phyloP scores from a whole-genome alignment of 768 basidiomycete genomes.

The Favolaschia claudopus region DNA sequence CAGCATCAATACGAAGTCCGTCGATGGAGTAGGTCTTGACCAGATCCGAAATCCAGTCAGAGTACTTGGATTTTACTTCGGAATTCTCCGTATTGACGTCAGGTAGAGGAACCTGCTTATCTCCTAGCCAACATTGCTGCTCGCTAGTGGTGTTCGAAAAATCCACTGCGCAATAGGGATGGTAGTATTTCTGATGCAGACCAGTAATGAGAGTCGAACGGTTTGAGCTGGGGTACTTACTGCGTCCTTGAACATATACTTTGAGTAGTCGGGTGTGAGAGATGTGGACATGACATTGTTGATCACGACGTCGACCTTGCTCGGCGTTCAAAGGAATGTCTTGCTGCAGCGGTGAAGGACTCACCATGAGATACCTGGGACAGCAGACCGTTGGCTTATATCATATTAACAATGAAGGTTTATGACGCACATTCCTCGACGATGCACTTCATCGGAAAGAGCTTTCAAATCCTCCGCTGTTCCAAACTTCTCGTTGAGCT shows the following conservation, averaged over 20 bases:
- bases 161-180: slow-evolving; percentile 79
- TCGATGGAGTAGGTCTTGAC: slow-evolving; percentile 80
- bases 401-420: slow-evolving; percentile 20
- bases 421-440: slow-evolving; percentile 70
- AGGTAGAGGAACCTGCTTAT: slow-evolving; percentile 72
- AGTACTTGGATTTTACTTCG: slow-evolving; percentile 67
- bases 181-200: slow-evolving; percentile 64
- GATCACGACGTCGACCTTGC: slow-evolving; percentile 73
- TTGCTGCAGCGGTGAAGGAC: background rate
- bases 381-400: background rate
- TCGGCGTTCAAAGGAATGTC: background rate
- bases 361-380: slow-evolving; percentile 72
- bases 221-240: slow-evolving; percentile 41
- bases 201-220: background rate
- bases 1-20: slow-evolving; percentile 86
- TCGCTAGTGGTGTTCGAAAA: slow-evolving; percentile 75
- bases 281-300: slow-evolving; percentile 86
- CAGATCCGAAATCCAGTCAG: slow-evolving; percentile 71
- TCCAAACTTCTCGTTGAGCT: slow-evolving; percentile 71
- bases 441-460: slow-evolving; percentile 68
- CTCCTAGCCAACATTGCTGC: slow-evolving; percentile 86
- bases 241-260: slow-evolving; percentile 71
- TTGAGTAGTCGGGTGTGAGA: slow-evolving; percentile 66
- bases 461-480: slow-evolving; percentile 69
- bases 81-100: slow-evolving; percentile 82